Conservation (phyloP, 169 alveolate species). For the Blepharisma undulans region DNA sequence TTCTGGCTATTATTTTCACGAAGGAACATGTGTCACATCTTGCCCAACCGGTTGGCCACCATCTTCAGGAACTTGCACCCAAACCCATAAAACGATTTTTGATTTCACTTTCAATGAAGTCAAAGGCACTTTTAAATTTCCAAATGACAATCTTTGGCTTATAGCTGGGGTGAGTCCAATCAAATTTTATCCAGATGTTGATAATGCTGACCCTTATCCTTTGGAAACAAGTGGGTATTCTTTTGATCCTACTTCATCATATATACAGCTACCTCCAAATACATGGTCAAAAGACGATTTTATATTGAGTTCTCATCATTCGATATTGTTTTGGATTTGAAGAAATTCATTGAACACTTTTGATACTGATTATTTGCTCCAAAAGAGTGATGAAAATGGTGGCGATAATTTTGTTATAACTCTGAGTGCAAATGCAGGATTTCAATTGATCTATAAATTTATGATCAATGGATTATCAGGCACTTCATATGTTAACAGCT, state of each 20-base stretch:
- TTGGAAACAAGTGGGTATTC: background rate
- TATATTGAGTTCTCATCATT: background rate
- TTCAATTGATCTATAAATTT: too few species aligned
- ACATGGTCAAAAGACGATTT: background rate
- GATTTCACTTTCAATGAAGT: background rate
- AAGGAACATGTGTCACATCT: background rate
- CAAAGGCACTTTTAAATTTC: background rate
- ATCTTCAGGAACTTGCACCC: background rate
- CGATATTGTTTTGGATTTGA: background rate
- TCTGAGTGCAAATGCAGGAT: background rate
- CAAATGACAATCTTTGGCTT: background rate
- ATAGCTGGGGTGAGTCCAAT: background rate
- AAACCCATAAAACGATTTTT: background rate
- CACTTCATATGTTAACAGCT: background rate
- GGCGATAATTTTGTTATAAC: too few species aligned
- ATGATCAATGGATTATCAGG: background rate
- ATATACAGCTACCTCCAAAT: background rate
- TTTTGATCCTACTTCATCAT: background rate
- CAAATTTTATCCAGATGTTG: background rate
- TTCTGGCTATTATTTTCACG: background rate
- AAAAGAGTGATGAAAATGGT: background rate
- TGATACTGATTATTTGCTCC: background rate
- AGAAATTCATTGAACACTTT: background rate
- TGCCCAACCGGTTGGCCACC: background rate
- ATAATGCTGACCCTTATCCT: background rate